phyloP scores from a whole-genome alignment of 1,139 yeast species.

The Keqinozyma sinolaborantium region DNA sequence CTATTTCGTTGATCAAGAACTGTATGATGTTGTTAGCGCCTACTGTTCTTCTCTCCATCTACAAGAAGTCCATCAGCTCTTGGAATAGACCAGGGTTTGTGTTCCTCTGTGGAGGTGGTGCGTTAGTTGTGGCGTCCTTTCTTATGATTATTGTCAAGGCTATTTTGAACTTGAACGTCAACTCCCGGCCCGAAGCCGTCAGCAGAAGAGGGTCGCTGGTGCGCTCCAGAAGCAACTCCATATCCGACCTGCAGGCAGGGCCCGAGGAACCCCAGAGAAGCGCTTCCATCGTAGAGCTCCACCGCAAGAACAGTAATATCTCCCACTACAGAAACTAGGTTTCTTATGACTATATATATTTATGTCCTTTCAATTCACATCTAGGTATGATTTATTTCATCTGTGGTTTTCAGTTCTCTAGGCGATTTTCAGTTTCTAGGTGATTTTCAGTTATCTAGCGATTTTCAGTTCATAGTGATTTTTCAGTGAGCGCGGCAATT shows the following conservation, averaged over 20 bases:
- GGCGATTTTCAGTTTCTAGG: neutral
- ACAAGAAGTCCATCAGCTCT: slow-evolving; percentile 17
- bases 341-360: too few relatives aligned
- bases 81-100: slow-evolving; percentile 17
- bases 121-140: slow-evolving; percentile 5
- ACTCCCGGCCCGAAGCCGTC: slow-evolving; percentile 9
- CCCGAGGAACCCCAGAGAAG: slow-evolving; percentile 4
- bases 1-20: slow-evolving; percentile 31
- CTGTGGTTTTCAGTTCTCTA: neutral
- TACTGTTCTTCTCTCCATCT: slow-evolving; percentile 21
- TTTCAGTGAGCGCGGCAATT: neutral
- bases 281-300: slow-evolving; percentile 8
- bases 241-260: slow-evolving; percentile 2
- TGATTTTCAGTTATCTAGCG: neutral
- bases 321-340: slow-evolving; percentile 8
- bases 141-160: slow-evolving; percentile 11
- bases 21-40: slow-evolving; percentile 23
- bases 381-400: too few relatives aligned
- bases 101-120: slow-evolving; percentile 12
- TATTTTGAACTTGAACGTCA: slow-evolving; percentile 10
- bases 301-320: slow-evolving; percentile 14
- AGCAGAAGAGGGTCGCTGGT: slow-evolving; percentile 16
- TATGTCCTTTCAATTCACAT: too few relatives aligned
- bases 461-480: neutral
- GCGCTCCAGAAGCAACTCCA: slow-evolving; percentile 5